Base-by-base conservation (phyloP, 257 asterid species). In the Ajuga chamaepitys region DNA sequence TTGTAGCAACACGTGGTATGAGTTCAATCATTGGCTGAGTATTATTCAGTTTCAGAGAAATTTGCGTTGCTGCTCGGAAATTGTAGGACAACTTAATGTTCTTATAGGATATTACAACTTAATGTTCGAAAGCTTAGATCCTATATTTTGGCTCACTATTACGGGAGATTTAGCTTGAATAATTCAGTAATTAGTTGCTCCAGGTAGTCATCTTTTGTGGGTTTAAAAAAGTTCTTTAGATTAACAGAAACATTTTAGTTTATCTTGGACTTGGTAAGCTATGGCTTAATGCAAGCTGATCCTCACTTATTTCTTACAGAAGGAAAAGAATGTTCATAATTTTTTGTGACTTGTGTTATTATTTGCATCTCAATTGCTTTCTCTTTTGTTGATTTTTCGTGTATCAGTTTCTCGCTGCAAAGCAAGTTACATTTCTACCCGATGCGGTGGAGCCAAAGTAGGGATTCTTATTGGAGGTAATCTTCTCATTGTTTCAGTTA, bases 391-490 rank as follows among this genome's bases (percentile, higher is more conserved):
- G 7, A 30, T 42, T 75, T 58, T 70, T 64, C 22, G 16, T 40
- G 75, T 38, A 74, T 25, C 87, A 74, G 88, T 53, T 52, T 52
- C 82, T 12, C 21, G 40, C 45, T 83, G 95, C 75, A 64, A 57
- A 68, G 78, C 78, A 42, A 48, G 54, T 38, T 76, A 28, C 74
- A 44, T 77, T 32, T 73, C 81, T n/a, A 79, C 80, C 20, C 79
- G 69, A 73, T 83, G 90, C 56, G 81, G 79, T 41, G 70, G 86
- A 64, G 42, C 59, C 21, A 84, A 68, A 71, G 63, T 78, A 21
- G 87, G 78, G 64, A 56, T 84, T 63, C 88, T 91, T 28, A n/a
- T 86, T 56, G 96, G 82, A 84, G 97, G 97, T 87, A 84, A 37
- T 32, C 9, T 40, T 22, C 32, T 17, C 17, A 9, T 16, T 45